phyloP scores from a whole-genome alignment of 345 rosid genomes.

The Eucalyptus victrix region DNA sequence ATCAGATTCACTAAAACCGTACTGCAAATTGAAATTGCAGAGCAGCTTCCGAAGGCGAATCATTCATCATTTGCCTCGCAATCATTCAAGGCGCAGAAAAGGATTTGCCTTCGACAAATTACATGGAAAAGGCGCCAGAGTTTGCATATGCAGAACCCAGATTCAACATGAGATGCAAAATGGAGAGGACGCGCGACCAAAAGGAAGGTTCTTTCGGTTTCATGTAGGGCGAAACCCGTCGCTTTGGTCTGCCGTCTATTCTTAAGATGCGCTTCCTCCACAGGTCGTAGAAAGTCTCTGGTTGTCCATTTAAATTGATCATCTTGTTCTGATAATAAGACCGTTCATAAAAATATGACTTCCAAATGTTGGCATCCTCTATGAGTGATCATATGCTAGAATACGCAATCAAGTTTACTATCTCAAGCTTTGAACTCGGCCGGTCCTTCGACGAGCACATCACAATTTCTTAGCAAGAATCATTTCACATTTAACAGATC shows the following conservation, averaged over 20 bases:
- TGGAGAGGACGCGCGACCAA: not conserved
- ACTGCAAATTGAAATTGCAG: not conserved
- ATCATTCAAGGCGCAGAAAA: not conserved
- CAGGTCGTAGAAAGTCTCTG: not conserved
- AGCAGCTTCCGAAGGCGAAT: not conserved
- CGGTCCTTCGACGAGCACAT: not conserved
- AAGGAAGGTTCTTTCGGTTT: not conserved
- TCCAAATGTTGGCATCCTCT: not conserved
- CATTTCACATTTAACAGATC: not conserved
- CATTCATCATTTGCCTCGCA: not conserved
- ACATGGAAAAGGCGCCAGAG: not conserved
- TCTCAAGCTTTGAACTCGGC: not conserved
- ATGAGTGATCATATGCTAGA: not conserved
- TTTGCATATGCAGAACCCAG: not conserved
- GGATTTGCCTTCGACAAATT: not conserved
- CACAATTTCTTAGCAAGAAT: not conserved
- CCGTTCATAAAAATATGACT: not conserved
- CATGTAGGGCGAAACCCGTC: not conserved
- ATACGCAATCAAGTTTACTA: not conserved
- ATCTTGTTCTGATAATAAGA: not conserved
- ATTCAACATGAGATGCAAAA: not conserved
- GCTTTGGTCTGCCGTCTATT: not conserved
- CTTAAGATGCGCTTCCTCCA: not conserved
- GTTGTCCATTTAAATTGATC: not conserved
- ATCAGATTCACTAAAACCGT: not conserved